Evolutionary conservation across 768 basidiomycete genomes (phyloP).

Genomic region (Kwoniella mangroviensis): DNA sequence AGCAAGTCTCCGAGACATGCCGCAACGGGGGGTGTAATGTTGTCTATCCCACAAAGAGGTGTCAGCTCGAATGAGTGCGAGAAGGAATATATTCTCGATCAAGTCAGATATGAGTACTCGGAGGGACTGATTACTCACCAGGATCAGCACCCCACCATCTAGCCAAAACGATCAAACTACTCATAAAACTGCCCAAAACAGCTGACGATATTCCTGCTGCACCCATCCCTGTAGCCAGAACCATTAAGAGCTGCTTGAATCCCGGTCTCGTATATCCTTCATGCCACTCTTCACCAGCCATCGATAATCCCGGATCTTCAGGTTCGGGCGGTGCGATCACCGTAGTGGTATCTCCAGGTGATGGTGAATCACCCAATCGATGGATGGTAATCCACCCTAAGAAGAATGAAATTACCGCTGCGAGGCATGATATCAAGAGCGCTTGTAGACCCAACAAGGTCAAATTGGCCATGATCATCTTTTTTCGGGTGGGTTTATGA

Average conservation of each 20-base stretch:
- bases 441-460: slow-evolving; percentile 91
- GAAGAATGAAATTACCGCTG: slow-evolving; percentile 75
- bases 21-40: slow-evolving; percentile 93
- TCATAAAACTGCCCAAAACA: slow-evolving; percentile 92
- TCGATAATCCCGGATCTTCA: slow-evolving; percentile 38
- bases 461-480: slow-evolving; percentile 79
- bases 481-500: slow-evolving; percentile 65
- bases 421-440: slow-evolving; percentile 81
- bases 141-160: slow-evolving; percentile 78
- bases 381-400: slow-evolving; percentile 64
- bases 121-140: slow-evolving; percentile 61
- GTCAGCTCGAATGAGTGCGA: neutral
- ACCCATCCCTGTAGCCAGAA: slow-evolving; percentile 66
- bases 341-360: slow-evolving; percentile 16
- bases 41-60: slow-evolving; percentile 65
- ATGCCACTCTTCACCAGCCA: slow-evolving; percentile 45
- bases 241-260: slow-evolving; percentile 59
- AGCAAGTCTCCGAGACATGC: slow-evolving; percentile 90
- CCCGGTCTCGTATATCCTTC: slow-evolving; percentile 58
- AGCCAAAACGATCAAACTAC: slow-evolving; percentile 76
- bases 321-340: neutral
- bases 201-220: slow-evolving; percentile 77
- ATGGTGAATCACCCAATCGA: slow-evolving; percentile 48
- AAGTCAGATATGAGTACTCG: neutral
- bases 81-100: no score